Evolutionary conservation across 495 filamentous ascomycete species (phyloP).

Genomic region (Penicillium coprophilum): DNA sequence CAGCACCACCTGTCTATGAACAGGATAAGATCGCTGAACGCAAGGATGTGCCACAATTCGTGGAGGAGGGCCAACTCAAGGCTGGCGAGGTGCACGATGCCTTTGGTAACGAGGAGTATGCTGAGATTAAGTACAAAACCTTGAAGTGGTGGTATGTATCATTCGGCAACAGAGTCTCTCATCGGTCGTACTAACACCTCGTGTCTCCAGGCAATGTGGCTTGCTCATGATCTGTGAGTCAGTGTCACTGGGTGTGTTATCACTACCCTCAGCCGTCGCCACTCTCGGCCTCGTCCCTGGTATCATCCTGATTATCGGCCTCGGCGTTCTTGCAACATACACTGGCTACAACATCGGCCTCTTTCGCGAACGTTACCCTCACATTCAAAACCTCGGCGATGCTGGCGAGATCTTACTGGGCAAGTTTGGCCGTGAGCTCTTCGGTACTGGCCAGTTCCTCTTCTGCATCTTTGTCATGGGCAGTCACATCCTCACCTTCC

Average conservation of each 20-base stretch:
- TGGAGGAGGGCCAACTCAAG: conserved; percentile 40
- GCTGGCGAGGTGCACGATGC: conserved; percentile 35
- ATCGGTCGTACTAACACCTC: conserved; percentile 3
- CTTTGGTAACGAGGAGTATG: conserved; percentile 45
- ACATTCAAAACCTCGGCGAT: conserved; percentile 68
- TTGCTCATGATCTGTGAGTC: conserved; percentile 68
- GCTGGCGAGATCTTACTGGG: conserved; percentile 48
- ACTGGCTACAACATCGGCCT: conserved; percentile 75
- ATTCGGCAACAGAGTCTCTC: not conserved
- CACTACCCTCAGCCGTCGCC: conserved; percentile 62
- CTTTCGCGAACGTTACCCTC: conserved; percentile 65
- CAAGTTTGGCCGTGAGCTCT: conserved; percentile 60
- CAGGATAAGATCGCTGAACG: conserved; percentile 27
- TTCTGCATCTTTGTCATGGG: conserved; percentile 77
- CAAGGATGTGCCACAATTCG: conserved; percentile 14
- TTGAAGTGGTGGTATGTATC: conserved; percentile 48
- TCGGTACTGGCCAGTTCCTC: conserved; percentile 63
- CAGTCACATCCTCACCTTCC: conserved; percentile 70
- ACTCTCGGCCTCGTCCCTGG: conserved; percentile 61
- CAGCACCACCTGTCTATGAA: conserved; percentile 21
- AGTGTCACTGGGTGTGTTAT: conserved; percentile 67
- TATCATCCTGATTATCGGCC: conserved; percentile 59
- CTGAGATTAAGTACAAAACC: conserved; percentile 49
- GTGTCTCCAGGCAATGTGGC: conserved; percentile 35
- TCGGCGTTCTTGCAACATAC: conserved; percentile 72